phyloP scores from a whole-genome alignment of 2,329 filamentous ascomycete genomes.

The Verticillium alfalfae region DNA sequence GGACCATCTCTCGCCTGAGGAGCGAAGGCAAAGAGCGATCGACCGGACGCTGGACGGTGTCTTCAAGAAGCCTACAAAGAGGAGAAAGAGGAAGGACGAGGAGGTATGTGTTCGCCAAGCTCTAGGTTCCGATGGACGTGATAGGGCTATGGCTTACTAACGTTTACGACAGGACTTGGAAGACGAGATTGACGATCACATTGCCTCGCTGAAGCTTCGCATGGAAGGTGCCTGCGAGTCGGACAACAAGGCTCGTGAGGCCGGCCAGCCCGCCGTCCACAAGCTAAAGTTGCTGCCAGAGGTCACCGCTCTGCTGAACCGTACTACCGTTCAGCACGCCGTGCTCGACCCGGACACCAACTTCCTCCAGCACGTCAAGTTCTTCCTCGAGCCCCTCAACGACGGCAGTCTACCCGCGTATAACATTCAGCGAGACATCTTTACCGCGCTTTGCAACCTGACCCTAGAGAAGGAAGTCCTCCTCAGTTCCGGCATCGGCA shows the following conservation, averaged over 20 bases:
- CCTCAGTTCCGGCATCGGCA: constrained; percentile 87
- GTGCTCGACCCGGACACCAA: constrained; percentile 94
- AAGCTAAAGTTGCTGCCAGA: constrained; percentile 93
- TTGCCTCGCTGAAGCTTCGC: constrained; percentile 77
- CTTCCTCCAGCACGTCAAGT: constrained; percentile 88
- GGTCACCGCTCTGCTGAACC: constrained; percentile 81
- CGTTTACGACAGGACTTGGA: constrained; percentile 66
- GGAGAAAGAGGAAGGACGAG: constrained; percentile 77
- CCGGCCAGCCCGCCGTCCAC: constrained; percentile 76
- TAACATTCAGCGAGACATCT: constrained; percentile 93
- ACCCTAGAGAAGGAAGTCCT: constrained; percentile 89
- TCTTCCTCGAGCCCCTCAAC: constrained; percentile 92
- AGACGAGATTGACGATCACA: constrained; percentile 82
- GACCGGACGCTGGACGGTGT: constrained; percentile 85
- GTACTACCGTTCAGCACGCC: constrained; percentile 77
- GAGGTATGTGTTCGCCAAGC: constrained; percentile 53
- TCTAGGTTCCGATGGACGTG: not conserved
- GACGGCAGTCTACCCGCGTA: constrained; percentile 93
- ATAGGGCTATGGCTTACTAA: not conserved
- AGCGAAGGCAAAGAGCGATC: constrained; percentile 76
- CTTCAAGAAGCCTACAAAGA: constrained; percentile 72
- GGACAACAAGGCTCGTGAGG: constrained; percentile 76
- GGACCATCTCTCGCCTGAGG: constrained; percentile 75
- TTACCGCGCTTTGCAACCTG: constrained; percentile 71
- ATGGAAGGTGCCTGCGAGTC: constrained; percentile 89